Percentiles rank a stretch among this genome's conserved stretches.
phyloP scores from a whole-genome alignment of 371 early-diverging fungal species.

The Conidiobolus incongruus region DNA sequence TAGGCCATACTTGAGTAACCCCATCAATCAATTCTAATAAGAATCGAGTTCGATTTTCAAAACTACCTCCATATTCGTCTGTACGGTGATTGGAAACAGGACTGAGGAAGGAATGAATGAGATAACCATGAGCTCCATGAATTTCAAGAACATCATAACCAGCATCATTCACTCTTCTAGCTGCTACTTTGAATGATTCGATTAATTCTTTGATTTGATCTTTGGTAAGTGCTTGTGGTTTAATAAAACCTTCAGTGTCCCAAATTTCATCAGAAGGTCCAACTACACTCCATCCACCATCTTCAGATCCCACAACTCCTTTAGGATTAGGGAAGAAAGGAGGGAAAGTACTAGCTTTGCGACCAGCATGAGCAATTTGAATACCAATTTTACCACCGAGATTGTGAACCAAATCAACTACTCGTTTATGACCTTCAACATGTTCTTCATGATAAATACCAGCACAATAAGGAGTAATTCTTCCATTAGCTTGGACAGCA shows the following conservation, averaged over 20 bases:
- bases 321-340: slow-evolving; percentile 12
- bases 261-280: slow-evolving; percentile 38
- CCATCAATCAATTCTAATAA: slow-evolving; percentile 27
- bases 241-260: slow-evolving; percentile 14
- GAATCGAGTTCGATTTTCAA: slow-evolving; percentile 54
- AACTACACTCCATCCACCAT: slow-evolving; percentile 58
- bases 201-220: slow-evolving; percentile 34
- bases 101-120: slow-evolving; percentile 57
- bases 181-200: slow-evolving; percentile 40
- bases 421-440: slow-evolving; percentile 23
- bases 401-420: slow-evolving; percentile 36
- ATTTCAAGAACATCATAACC: slow-evolving; percentile 70
- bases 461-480: slow-evolving; percentile 47
- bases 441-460: slow-evolving; percentile 72
- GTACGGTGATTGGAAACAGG: slow-evolving; percentile 60
- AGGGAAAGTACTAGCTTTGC: slow-evolving; percentile 41
- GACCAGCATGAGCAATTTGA: too few relatives aligned
- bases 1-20: slow-evolving; percentile 47
- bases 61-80: slow-evolving; percentile 59
- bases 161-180: slow-evolving; percentile 39
- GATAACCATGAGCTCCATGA: slow-evolving; percentile 53
- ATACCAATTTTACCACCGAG: slow-evolving; percentile 31
- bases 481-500: too few relatives aligned
- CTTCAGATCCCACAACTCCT: slow-evolving; percentile 12
- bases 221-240: slow-evolving; percentile 30